phyloP scores from a whole-genome alignment of 2,329 filamentous ascomycete genomes.

The Aschersonia sp. region DNA sequence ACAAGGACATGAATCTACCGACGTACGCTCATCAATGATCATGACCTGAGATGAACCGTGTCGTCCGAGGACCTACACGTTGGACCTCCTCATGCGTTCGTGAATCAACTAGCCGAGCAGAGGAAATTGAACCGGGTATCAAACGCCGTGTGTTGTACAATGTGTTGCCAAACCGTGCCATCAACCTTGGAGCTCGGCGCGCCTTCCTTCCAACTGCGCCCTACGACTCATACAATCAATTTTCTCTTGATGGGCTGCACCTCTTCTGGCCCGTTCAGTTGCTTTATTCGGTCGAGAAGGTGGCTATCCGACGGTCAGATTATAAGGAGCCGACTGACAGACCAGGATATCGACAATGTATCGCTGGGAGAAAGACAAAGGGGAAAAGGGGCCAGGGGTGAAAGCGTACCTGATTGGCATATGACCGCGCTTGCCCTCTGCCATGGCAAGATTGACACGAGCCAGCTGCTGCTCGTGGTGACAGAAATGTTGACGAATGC shows the following conservation, averaged over 20 bases:
- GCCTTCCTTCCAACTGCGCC: no score
- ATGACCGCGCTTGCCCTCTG: slow-evolving; percentile 39
- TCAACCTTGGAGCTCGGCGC: background rate
- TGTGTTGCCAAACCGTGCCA: background rate
- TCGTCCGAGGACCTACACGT: no score
- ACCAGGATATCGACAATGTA: background rate
- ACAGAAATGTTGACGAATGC: slow-evolving; percentile 45
- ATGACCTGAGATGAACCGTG: no score
- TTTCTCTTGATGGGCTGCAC: slow-evolving; percentile 30
- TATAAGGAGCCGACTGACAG: background rate
- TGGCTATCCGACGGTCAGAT: slow-evolving; percentile 20
- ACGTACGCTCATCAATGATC: no score
- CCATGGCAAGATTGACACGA: slow-evolving; percentile 36
- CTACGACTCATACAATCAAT: slow-evolving; percentile 19
- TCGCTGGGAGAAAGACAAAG: slow-evolving; percentile 11
- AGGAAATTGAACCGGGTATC: no score
- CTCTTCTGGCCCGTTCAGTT: slow-evolving; percentile 15
- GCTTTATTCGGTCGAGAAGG: slow-evolving; percentile 40
- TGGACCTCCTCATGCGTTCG: no score
- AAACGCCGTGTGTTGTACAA: background rate
- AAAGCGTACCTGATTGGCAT: slow-evolving; percentile 40
- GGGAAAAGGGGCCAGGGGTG: slow-evolving; percentile 15
- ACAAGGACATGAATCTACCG: no score
- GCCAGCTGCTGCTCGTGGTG: slow-evolving; percentile 42
- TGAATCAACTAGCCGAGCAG: no score